These are phyloP conservation scores for Exsudoporus frostii DNA, from an alignment of 768 basidiomycete genomes.

Conservation along the genomic window DNA sequence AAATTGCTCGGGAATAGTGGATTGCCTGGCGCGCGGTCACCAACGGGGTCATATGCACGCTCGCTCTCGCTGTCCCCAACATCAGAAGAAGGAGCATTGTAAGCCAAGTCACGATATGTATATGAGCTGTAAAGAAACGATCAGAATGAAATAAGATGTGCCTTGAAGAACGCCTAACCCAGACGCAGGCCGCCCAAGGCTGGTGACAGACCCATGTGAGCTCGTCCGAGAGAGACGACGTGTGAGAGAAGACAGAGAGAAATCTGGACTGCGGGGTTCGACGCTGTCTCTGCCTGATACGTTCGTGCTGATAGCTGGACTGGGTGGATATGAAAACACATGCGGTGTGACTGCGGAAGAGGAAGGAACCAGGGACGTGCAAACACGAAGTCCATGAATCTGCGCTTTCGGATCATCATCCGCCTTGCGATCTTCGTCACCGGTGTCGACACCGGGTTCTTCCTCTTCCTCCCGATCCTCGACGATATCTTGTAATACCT, in stretches of 20 bases:
- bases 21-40: constrained; percentile 66
- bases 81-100: constrained; percentile 17
- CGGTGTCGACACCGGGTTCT: constrained; percentile 17
- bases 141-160: background rate
- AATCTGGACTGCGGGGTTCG: constrained; percentile 28
- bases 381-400: constrained; percentile 58
- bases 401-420: constrained; percentile 29
- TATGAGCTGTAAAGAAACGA: constrained; percentile 9
- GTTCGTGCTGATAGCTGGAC: constrained; percentile 14
- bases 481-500: constrained; percentile 53
- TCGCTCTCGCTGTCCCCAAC: constrained; percentile 27
- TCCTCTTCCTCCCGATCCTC: constrained; percentile 50
- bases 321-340: constrained; percentile 23
- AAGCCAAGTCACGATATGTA: constrained; percentile 14
- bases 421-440: constrained; percentile 18
- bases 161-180: constrained; percentile 14
- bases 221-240: constrained; percentile 24
- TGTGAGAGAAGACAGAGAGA: constrained; percentile 13
- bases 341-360: constrained; percentile 26
- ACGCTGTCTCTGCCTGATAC: constrained; percentile 21
- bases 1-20: constrained; percentile 85
- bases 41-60: constrained; percentile 47
- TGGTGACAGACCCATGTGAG: constrained; percentile 27
- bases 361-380: constrained; percentile 39
- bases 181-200: constrained; percentile 25